These are phyloP conservation scores for Ustilago hordei DNA, from an alignment of 1,284 basidiomycete genomes.

Conservation along the genomic window DNA sequence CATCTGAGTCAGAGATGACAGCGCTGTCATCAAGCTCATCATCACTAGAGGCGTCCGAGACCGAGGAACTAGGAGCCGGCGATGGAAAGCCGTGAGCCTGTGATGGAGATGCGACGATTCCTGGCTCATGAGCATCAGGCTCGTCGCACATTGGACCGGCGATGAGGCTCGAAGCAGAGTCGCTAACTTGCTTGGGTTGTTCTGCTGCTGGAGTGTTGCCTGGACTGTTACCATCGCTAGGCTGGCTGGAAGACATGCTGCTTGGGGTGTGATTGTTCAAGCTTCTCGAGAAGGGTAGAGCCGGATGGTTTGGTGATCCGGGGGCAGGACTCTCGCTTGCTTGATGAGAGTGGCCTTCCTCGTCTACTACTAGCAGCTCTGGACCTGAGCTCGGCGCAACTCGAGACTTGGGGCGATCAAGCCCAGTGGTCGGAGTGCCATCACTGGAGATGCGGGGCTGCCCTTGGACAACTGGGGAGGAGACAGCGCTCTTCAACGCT, in stretches of 20 bases:
- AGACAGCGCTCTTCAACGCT: constrained; percentile 3
- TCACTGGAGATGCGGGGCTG: constrained; percentile 12
- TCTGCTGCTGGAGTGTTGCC: constrained; percentile 5
- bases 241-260: constrained; percentile 26
- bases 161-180: constrained; percentile 28
- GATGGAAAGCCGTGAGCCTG: constrained; percentile 5
- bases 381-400: constrained; percentile 12
- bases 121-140: constrained; percentile 31
- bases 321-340: constrained; percentile 1
- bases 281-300: constrained; percentile 21
- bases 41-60: constrained; percentile 33
- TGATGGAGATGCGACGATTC: not conserved
- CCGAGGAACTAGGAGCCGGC: constrained; percentile 12
- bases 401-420: constrained; percentile 19
- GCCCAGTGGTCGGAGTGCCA: not conserved
- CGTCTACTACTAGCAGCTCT: constrained; percentile 45
- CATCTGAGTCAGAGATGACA: constrained; percentile 24
- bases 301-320: not conserved
- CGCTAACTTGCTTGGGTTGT: constrained; percentile 1
- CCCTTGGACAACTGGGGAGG: constrained; percentile 14
- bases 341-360: constrained; percentile 37
- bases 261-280: constrained; percentile 28
- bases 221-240: constrained; percentile 11
- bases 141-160: constrained; percentile 33
- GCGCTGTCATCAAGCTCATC: constrained; percentile 39